Percentiles rank a stretch among this genome's conserved stretches.
Evolutionary conservation across 2,329 filamentous ascomycete species (phyloP).

Genomic region (Fusarium ambrosium): DNA sequence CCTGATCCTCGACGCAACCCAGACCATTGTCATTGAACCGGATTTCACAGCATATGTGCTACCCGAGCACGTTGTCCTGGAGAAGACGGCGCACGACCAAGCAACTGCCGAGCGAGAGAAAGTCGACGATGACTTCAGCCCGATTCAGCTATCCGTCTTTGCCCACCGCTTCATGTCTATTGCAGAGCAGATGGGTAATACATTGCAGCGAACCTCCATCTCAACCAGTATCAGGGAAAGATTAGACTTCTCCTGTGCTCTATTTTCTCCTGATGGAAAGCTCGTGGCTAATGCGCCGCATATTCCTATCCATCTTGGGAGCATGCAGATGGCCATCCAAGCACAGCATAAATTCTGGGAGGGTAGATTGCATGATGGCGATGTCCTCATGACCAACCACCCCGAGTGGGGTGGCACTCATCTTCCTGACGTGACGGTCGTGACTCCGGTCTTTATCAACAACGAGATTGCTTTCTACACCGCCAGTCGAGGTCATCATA

Average conservation of each 20-base stretch:
- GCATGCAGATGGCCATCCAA: constrained; percentile 19
- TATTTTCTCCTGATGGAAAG: constrained; percentile 50
- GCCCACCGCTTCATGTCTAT: constrained; percentile 71
- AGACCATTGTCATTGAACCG: neutral
- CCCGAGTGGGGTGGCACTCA: neutral
- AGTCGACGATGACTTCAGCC: constrained; percentile 51
- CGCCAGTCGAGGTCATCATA: neutral
- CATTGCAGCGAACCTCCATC: constrained; percentile 67
- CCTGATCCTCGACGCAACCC: neutral
- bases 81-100: constrained; percentile 30
- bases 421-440: neutral
- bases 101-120: neutral
- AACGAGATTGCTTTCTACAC: neutral
- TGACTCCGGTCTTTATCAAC: neutral
- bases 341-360: constrained; percentile 11
- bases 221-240: constrained; percentile 63
- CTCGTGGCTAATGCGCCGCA: constrained; percentile 24
- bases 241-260: constrained; percentile 58
- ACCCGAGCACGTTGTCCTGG: constrained; percentile 49
- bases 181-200: constrained; percentile 70
- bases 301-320: constrained; percentile 18
- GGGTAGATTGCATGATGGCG: constrained; percentile 8
- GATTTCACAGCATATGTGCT: constrained; percentile 48
- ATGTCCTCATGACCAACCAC: constrained; percentile 20
- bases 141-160: constrained; percentile 67